A percentile compares a stretch with the other conserved stretches of the same genome.
Conservation (phyloP, 768 basidiomycete genomes). For the Rhodotorula graminis region DNA sequence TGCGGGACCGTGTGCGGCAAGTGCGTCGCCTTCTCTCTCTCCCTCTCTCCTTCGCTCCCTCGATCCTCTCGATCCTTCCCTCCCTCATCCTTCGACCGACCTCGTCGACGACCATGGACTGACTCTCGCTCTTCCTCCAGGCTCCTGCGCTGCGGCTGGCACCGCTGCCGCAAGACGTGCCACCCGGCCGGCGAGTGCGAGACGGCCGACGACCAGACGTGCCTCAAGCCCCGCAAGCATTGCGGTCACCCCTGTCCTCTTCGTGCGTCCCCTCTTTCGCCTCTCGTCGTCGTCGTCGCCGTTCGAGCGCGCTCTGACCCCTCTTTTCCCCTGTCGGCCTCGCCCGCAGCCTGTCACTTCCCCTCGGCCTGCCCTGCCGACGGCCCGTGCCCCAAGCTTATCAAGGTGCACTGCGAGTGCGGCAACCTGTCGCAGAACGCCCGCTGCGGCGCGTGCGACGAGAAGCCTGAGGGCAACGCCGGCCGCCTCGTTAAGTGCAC, state of each 20-base stretch:
- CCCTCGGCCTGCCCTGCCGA: constrained; percentile 77
- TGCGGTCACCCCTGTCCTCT: constrained; percentile 32
- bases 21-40: constrained; percentile 48
- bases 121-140: constrained; percentile 44
- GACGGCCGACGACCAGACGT: constrained; percentile 60
- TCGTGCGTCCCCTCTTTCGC: not conserved
- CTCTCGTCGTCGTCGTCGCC: not conserved
- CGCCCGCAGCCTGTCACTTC: constrained; percentile 74
- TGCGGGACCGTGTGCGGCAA: constrained; percentile 80
- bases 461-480: constrained; percentile 43
- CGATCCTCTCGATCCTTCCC: too few species aligned
- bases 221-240: constrained; percentile 75
- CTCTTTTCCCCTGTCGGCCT: not conserved
- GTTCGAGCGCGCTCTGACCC: not conserved
- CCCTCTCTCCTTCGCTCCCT: too few species aligned
- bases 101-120: not conserved
- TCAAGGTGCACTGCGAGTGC: constrained; percentile 90
- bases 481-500: constrained; percentile 63
- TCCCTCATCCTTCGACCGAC: too few species aligned
- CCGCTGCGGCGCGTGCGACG: constrained; percentile 73
- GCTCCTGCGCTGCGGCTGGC: constrained; percentile 76
- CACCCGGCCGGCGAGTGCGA: constrained; percentile 74
- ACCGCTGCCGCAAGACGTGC: constrained; percentile 75
- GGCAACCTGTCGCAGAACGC: constrained; percentile 72
- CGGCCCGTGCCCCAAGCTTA: constrained; percentile 77